Conservation (phyloP, 805 yeast genomes). For the Kodamaea restingae region DNA sequence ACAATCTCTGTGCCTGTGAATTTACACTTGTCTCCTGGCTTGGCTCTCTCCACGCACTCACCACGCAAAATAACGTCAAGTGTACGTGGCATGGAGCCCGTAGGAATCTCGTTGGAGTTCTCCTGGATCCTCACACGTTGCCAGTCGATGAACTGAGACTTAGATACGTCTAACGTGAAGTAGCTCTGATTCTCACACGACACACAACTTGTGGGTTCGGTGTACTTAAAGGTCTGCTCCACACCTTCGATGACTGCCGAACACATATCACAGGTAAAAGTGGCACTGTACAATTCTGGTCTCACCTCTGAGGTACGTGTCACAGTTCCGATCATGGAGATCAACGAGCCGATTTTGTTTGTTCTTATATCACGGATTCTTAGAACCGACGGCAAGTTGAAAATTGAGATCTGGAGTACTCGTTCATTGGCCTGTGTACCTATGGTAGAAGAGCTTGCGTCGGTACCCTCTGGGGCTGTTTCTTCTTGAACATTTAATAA, state of each 20-base stretch:
- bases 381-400: slow-evolving; percentile 75
- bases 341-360: slow-evolving; percentile 78
- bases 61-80: slow-evolving; percentile 90
- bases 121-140: slow-evolving; percentile 94
- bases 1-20: slow-evolving; percentile 95
- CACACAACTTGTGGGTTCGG: slow-evolving; percentile 93
- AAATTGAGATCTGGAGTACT: slow-evolving; percentile 85
- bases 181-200: slow-evolving; percentile 80
- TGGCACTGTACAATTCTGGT: slow-evolving; percentile 84
- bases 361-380: slow-evolving; percentile 89
- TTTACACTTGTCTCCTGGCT: slow-evolving; percentile 93
- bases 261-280: slow-evolving; percentile 87
- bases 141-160: slow-evolving; percentile 93
- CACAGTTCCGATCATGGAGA: slow-evolving; percentile 89
- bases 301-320: slow-evolving; percentile 95
- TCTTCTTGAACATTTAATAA: slow-evolving; percentile 40
- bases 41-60: slow-evolving; percentile 90
- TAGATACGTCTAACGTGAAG: slow-evolving; percentile 80
- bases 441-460: slow-evolving; percentile 29
- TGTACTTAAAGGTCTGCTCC: slow-evolving; percentile 88
- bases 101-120: slow-evolving; percentile 93
- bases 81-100: slow-evolving; percentile 98
- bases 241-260: slow-evolving; percentile 80
- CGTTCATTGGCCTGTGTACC: slow-evolving; percentile 52
- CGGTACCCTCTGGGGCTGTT: slow-evolving; percentile 14